A percentile compares a stretch with the other conserved stretches of the same genome.
Evolutionary conservation across 257 asterid genomes (phyloP).

Genomic region (Plantago major): DNA sequence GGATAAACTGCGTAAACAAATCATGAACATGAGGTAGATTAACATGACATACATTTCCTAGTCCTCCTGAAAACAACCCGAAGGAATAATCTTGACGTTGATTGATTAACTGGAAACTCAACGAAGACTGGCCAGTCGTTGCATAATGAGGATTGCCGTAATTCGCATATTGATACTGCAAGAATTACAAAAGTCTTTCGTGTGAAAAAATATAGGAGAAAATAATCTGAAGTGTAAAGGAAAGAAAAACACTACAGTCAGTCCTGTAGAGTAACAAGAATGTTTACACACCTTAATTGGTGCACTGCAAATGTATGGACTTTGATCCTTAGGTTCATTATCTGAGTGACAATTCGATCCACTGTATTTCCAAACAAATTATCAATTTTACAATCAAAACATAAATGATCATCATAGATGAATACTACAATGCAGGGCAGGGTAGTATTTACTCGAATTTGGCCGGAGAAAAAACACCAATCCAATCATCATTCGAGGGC

Average conservation of each 20-base stretch:
- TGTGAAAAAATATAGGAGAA: constrained; percentile 14
- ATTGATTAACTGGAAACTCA: constrained; percentile 67
- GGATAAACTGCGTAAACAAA: neutral
- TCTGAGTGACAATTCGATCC: constrained; percentile 57
- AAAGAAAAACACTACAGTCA: neutral
- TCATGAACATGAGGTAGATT: neutral
- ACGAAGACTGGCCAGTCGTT: constrained; percentile 60
- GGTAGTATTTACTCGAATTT: constrained; percentile 59
- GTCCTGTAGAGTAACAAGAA: neutral
- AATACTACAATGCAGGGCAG: constrained; percentile 8
- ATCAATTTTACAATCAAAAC: constrained; percentile 2
- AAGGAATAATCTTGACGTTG: constrained; percentile 60
- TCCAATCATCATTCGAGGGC: constrained; percentile 78
- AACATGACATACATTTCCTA: constrained; percentile 34
- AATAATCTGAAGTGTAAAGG: neutral
- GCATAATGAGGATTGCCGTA: constrained; percentile 45
- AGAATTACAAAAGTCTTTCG: constrained; percentile 7
- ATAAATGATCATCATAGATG: neutral
- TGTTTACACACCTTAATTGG: constrained; percentile 67
- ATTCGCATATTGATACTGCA: constrained; percentile 78
- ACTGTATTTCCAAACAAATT: constrained; percentile 35
- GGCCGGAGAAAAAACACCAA: constrained; percentile 92
- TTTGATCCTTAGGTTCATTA: constrained; percentile 38
- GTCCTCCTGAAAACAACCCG: constrained; percentile 50
- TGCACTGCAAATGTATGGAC: constrained; percentile 74